These are phyloP conservation scores for Zygosaccharomyces pseudobailii DNA, from an alignment of 1,139 yeast genomes.

Conservation along the genomic window DNA sequence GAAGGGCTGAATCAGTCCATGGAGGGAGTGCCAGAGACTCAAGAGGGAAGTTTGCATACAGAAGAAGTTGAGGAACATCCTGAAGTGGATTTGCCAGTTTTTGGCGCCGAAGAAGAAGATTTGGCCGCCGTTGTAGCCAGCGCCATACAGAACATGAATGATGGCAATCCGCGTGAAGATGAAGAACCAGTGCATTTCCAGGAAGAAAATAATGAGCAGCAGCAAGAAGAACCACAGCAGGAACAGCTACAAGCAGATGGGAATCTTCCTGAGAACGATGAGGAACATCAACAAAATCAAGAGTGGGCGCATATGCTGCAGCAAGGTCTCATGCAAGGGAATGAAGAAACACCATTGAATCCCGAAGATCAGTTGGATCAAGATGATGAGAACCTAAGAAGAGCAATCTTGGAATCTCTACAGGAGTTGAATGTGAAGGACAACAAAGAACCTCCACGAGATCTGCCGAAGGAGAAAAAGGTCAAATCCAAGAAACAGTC, in stretches of 20 bases:
- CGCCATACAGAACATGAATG: constrained; percentile 26
- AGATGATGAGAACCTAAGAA: constrained; percentile 32
- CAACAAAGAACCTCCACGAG: not conserved
- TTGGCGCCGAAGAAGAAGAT: constrained; percentile 19
- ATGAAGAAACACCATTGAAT: constrained; percentile 4
- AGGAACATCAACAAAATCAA: constrained; percentile 19
- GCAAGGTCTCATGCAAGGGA: constrained; percentile 25
- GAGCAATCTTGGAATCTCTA: constrained; percentile 31
- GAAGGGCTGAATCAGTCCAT: constrained; percentile 11
- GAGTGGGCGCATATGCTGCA: constrained; percentile 32
- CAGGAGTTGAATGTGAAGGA: constrained; percentile 21
- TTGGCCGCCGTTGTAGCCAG: constrained; percentile 30
- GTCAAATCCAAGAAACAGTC: constrained; percentile 9
- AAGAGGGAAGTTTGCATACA: constrained; percentile 1
- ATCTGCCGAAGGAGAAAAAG: constrained; percentile 8
- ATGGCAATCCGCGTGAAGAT: constrained; percentile 10
- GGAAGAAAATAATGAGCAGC: not conserved
- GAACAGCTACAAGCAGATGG: not conserved
- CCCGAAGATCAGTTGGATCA: constrained; percentile 24
- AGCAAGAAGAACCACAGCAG: not conserved
- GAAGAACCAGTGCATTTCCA: constrained; percentile 8
- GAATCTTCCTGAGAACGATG: not conserved
- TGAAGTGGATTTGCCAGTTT: constrained; percentile 18
- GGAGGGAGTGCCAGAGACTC: constrained; percentile 9
- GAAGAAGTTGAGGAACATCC: constrained; percentile 4